These are phyloP conservation scores for Pseudogymnoascus sp. DNA, from an alignment of 2,329 filamentous ascomycete genomes.

Conservation along the genomic window DNA sequence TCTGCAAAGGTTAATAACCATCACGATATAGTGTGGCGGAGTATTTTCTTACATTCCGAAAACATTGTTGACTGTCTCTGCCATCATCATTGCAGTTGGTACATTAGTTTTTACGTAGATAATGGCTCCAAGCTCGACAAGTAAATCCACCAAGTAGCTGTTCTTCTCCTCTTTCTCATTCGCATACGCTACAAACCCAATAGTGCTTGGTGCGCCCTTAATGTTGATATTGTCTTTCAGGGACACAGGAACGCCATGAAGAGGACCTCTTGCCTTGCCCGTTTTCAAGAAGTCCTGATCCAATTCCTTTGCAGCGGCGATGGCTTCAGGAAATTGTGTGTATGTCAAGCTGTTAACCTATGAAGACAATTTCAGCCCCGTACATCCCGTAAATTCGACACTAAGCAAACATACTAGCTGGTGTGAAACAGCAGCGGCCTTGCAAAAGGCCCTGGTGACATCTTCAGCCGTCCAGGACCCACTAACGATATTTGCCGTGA, in stretches of 20 bases:
- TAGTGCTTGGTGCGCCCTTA: conserved; percentile 39
- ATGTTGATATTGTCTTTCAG: conserved; percentile 56
- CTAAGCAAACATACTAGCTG: conserved; percentile 34
- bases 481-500: conserved; percentile 29
- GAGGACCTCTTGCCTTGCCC: conserved; percentile 42
- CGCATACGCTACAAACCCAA: conserved; percentile 48
- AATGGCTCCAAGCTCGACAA: conserved; percentile 54
- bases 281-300: conserved; percentile 35
- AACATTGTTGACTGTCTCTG: conserved; percentile 53
- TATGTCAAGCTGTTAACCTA: conserved; percentile 39
- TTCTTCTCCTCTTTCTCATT: conserved; percentile 38
- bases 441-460: conserved; percentile 47
- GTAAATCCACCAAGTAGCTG: conserved; percentile 42
- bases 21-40: conserved; percentile 46
- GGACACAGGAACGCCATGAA: conserved; percentile 52
- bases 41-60: conserved; percentile 36
- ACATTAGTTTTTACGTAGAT: conserved; percentile 63
- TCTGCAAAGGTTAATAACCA: conserved; percentile 42
- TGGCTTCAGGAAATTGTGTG: conserved; percentile 41
- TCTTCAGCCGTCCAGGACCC: conserved; percentile 42
- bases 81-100: conserved; percentile 45
- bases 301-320: conserved; percentile 35
- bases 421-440: conserved; percentile 46
- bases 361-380: not conserved
- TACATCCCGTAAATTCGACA: not conserved